phyloP scores from a whole-genome alignment of 2,329 filamentous ascomycete genomes.

The Claviceps maximensis region DNA sequence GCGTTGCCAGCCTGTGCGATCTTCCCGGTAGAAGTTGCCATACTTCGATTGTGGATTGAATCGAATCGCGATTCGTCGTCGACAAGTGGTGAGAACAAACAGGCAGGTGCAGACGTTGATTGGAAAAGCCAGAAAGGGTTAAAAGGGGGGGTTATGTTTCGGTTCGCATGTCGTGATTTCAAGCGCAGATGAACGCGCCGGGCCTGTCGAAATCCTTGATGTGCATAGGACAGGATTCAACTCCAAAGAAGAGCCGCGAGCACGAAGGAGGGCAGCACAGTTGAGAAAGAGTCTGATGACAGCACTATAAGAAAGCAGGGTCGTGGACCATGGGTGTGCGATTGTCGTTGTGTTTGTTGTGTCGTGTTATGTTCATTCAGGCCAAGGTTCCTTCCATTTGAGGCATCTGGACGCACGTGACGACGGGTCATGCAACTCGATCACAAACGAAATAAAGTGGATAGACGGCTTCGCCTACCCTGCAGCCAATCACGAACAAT shows the following conservation, averaged over 20 bases:
- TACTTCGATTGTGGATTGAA: slow-evolving; percentile 5
- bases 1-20: slow-evolving; percentile 10
- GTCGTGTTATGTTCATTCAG: no score
- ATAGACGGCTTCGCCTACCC: not conserved
- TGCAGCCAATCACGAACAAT: not conserved
- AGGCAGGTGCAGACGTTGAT: not conserved
- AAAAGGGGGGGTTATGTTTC: not conserved
- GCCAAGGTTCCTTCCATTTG: not conserved
- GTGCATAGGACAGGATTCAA: not conserved
- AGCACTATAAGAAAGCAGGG: not conserved
- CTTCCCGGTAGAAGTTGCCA: slow-evolving; percentile 16
- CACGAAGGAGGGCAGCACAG: not conserved
- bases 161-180: not conserved
- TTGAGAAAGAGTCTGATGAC: not conserved
- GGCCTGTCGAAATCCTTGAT: not conserved
- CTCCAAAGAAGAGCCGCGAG: no score
- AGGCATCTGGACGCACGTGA: not conserved
- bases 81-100: not conserved
- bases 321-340: no score
- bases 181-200: not conserved
- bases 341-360: no score
- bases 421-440: not conserved
- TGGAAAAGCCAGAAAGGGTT: no score
- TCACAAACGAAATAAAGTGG: no score
- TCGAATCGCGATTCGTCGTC: not conserved